These are phyloP conservation scores for Lentinula boryana DNA, from an alignment of 768 basidiomycete species.

Conservation along the genomic window DNA sequence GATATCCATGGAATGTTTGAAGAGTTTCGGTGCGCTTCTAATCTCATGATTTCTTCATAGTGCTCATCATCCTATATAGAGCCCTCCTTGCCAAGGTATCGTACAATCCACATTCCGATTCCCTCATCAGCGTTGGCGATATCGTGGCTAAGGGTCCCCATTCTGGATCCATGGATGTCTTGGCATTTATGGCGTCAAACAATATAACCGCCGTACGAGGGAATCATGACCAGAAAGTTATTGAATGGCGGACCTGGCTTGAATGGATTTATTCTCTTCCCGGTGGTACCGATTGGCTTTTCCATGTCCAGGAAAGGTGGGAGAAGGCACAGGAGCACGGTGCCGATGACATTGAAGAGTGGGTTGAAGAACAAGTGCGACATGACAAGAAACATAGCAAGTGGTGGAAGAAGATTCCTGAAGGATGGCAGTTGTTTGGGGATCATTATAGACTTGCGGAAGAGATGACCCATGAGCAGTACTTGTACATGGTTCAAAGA, in stretches of 20 bases:
- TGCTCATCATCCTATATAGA: conserved; percentile 27
- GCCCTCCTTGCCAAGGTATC: conserved; percentile 54
- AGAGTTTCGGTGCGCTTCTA: conserved; percentile 52
- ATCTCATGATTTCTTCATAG: background rate
- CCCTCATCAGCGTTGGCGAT: conserved; percentile 81
- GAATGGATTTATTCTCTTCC: conserved; percentile 59
- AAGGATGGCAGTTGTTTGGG: conserved; percentile 68
- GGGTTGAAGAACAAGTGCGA: conserved; percentile 28
- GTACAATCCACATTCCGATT: conserved; percentile 57
- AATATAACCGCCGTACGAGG: conserved; percentile 81
- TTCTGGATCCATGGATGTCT: conserved; percentile 52
- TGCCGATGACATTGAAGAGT: conserved; percentile 30
- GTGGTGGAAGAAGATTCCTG: conserved; percentile 51
- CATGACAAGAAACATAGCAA: conserved; percentile 15
- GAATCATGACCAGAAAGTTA: conserved; percentile 88
- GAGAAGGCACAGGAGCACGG: conserved; percentile 18
- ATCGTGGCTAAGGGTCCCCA: conserved; percentile 65
- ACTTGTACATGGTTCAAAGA: conserved; percentile 66
- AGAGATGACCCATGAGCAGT: conserved; percentile 55
- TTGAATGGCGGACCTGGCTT: conserved; percentile 88
- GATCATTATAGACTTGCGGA: conserved; percentile 77
- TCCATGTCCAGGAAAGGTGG: conserved; percentile 41
- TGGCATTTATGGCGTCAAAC: conserved; percentile 58
- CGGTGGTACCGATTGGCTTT: conserved; percentile 52
- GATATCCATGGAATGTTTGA: conserved; percentile 84